phyloP scores from a whole-genome alignment of 2,329 filamentous ascomycete genomes.

The Cytospora schulzeri region DNA sequence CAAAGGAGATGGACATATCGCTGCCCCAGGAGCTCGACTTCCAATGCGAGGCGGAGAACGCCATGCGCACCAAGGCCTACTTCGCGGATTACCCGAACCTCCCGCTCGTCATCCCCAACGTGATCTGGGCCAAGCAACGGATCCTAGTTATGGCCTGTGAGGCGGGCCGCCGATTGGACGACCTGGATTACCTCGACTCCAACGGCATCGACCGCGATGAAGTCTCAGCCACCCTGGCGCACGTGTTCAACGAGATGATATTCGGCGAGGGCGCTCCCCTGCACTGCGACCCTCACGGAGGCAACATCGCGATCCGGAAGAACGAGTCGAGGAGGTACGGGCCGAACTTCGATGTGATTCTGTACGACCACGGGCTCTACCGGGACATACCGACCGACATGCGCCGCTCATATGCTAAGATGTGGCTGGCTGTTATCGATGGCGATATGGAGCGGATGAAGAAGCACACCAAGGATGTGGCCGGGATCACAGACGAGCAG shows the following conservation, averaged over 20 bases:
- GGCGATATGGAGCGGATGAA: slow-evolving; percentile 85
- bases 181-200: slow-evolving; percentile 81
- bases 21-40: slow-evolving; percentile 93
- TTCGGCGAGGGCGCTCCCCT: slow-evolving; percentile 86
- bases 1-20: slow-evolving; percentile 87
- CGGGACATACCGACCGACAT: slow-evolving; percentile 81
- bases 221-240: slow-evolving; percentile 85
- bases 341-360: slow-evolving; percentile 88
- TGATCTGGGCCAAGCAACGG: slow-evolving; percentile 84
- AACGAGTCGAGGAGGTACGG: slow-evolving; percentile 60
- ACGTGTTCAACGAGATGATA: slow-evolving; percentile 99
- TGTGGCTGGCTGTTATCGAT: slow-evolving; percentile 95
- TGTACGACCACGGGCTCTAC: slow-evolving; percentile 97
- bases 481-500: slow-evolving; percentile 83
- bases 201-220: slow-evolving; percentile 92
- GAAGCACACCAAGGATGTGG: slow-evolving; percentile 84
- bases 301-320: slow-evolving; percentile 89
- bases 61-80: slow-evolving; percentile 75
- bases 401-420: slow-evolving; percentile 87
- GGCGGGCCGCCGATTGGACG: slow-evolving; percentile 82
- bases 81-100: slow-evolving; percentile 73
- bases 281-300: slow-evolving; percentile 96
- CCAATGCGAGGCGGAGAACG: slow-evolving; percentile 80
- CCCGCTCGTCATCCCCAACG: slow-evolving; percentile 86
- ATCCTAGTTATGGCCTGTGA: slow-evolving; percentile 97